Evolutionary conservation across 495 filamentous ascomycete species (phyloP).

Genomic region (Elasticomyces elasticus): DNA sequence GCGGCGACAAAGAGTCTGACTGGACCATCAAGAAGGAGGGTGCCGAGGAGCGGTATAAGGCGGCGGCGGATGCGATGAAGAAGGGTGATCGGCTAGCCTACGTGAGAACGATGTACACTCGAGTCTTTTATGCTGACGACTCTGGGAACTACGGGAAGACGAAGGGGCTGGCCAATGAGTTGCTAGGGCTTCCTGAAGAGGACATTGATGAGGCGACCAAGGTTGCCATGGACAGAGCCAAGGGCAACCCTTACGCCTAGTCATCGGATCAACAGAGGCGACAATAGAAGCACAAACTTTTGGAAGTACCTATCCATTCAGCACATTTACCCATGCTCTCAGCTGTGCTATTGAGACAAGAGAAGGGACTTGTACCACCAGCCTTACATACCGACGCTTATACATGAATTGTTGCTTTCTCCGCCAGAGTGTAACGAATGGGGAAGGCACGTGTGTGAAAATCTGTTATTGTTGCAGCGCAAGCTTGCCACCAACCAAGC

Average conservation of each 20-base stretch:
- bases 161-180: conserved; percentile 37
- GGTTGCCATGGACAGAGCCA: conserved; percentile 25
- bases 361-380: no score
- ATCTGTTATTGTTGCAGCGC: no score
- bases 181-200: conserved; percentile 48
- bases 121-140: conserved; percentile 43
- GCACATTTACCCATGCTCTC: no score
- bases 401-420: no score
- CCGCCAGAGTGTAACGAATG: no score
- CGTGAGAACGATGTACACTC: conserved; percentile 42
- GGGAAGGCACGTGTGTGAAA: no score
- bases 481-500: no score
- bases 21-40: conserved; percentile 45
- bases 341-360: no score
- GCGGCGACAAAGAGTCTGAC: conserved; percentile 41
- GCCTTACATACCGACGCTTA: no score
- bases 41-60: conserved; percentile 34
- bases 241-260: conserved; percentile 1
- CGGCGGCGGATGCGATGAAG: conserved; percentile 35
- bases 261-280: no score
- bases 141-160: conserved; percentile 35
- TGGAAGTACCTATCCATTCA: no score
- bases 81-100: conserved; percentile 41
- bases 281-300: no score
- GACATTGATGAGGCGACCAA: conserved; percentile 49